Conservation (phyloP, 306 rosid genomes). For the Mucuna pruriens region DNA sequence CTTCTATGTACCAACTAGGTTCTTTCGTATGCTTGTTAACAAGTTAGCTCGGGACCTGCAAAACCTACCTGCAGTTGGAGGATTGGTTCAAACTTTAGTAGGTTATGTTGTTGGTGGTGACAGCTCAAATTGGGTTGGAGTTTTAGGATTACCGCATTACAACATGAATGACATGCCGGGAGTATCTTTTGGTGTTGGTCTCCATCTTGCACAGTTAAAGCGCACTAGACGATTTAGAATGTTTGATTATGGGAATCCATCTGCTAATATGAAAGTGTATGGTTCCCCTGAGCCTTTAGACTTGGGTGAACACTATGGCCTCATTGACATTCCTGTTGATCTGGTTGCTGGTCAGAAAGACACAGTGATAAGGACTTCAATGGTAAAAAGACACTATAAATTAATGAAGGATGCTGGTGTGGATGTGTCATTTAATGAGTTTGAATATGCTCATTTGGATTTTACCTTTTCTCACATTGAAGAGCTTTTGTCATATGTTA, state of each 20-base stretch:
- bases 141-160: constrained; percentile 83
- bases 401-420: constrained; percentile 70
- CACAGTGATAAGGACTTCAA: constrained; percentile 80
- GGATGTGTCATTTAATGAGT: constrained; percentile 71
- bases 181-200: constrained; percentile 69
- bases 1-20: constrained; percentile 86
- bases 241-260: constrained; percentile 72
- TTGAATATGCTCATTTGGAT: constrained; percentile 93
- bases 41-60: constrained; percentile 92
- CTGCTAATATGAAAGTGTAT: constrained; percentile 61
- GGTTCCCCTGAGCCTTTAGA: constrained; percentile 80
- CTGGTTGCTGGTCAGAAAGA: constrained; percentile 91
- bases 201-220: constrained; percentile 94
- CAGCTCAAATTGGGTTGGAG: constrained; percentile 99
- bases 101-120: constrained; percentile 88
- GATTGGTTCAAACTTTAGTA: constrained; percentile 88
- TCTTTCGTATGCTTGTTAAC: constrained; percentile 93
- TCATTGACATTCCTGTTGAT: constrained; percentile 82
- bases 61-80: constrained; percentile 89
- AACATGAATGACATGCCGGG: constrained; percentile 99
- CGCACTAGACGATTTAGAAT: constrained; percentile 66
- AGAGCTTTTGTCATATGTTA: constrained; percentile 83
- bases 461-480: constrained; percentile 91
- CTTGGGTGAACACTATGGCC: constrained; percentile 64
- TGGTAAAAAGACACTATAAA: constrained; percentile 79